phyloP scores from a whole-genome alignment of 2,329 filamentous ascomycete species.

The Talaromyces verruculosus region DNA sequence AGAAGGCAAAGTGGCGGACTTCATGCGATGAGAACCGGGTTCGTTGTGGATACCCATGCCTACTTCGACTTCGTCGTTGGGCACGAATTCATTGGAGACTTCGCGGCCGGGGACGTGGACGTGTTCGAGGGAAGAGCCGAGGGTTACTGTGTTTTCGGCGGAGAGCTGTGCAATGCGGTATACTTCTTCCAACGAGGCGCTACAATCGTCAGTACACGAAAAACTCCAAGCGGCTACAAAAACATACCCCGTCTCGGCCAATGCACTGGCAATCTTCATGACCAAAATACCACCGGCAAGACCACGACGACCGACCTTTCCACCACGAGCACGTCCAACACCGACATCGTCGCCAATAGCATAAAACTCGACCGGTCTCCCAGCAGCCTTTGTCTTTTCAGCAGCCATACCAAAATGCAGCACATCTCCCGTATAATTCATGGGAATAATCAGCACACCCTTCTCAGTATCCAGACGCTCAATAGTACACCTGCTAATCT shows the following conservation, averaged over 20 bases:
- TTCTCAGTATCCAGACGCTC: conserved; percentile 67
- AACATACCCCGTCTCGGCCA: conserved; percentile 68
- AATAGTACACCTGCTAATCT: conserved; percentile 74
- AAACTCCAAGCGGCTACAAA: neutral
- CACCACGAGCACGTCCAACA: conserved; percentile 74
- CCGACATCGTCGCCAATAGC: conserved; percentile 91
- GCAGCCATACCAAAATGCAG: conserved; percentile 92
- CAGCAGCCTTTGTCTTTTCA: conserved; percentile 82
- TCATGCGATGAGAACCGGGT: conserved; percentile 54
- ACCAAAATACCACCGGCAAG: conserved; percentile 90
- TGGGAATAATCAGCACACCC: conserved; percentile 85
- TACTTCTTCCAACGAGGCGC: conserved; percentile 65
- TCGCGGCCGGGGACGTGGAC: conserved; percentile 88
- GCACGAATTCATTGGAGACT: conserved; percentile 41
- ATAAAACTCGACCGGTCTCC: conserved; percentile 79
- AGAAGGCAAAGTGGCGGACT: conserved; percentile 47
- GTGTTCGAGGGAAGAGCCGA: conserved; percentile 81
- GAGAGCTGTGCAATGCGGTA: conserved; percentile 68
- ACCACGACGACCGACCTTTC: conserved; percentile 88
- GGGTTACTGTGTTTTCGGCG: conserved; percentile 75
- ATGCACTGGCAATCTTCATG: conserved; percentile 83
- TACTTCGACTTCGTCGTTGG: conserved; percentile 61
- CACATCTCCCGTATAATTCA: conserved; percentile 91
- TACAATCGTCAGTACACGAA: conserved; percentile 21
- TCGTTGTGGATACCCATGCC: conserved; percentile 75